Conservation (phyloP, 1,284 basidiomycete species). For the Malassezia nana region DNA sequence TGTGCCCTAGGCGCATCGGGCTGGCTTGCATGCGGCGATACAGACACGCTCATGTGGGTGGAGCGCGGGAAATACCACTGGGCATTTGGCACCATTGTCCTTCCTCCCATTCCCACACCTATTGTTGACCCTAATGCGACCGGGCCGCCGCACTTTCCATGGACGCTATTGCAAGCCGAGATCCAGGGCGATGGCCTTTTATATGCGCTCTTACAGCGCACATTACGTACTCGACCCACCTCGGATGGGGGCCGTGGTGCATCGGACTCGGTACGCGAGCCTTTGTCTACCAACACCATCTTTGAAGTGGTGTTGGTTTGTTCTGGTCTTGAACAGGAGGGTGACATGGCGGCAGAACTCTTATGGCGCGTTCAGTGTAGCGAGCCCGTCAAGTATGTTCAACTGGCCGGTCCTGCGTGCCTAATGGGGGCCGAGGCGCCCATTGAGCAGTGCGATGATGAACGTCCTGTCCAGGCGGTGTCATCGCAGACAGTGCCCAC, state of each 20-base stretch:
- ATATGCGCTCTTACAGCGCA: background rate
- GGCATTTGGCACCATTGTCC: background rate
- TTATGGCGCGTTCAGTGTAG: conserved; percentile 5
- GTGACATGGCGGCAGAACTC: background rate
- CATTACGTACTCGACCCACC: no score
- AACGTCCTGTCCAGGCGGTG: no score
- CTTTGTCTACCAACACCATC: background rate
- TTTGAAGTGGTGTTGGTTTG: conserved; percentile 9
- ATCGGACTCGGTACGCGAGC: no score
- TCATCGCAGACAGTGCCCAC: background rate
- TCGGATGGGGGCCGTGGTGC: no score
- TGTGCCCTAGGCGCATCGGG: background rate
- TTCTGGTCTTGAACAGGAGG: background rate
- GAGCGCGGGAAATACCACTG: no score
- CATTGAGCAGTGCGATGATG: no score
- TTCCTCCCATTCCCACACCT: background rate
- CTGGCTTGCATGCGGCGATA: background rate
- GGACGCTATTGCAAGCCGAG: background rate
- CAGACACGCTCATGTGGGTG: background rate
- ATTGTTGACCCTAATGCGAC: background rate
- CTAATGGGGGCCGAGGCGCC: conserved; percentile 8
- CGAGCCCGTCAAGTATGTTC: background rate
- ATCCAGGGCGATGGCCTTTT: background rate
- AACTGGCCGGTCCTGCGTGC: background rate
- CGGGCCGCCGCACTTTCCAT: background rate